Percentiles rank a stretch among this genome's conserved stretches.
Conservation (phyloP, 208 protist genomes). For the Angomonas ambiguus region DNA sequence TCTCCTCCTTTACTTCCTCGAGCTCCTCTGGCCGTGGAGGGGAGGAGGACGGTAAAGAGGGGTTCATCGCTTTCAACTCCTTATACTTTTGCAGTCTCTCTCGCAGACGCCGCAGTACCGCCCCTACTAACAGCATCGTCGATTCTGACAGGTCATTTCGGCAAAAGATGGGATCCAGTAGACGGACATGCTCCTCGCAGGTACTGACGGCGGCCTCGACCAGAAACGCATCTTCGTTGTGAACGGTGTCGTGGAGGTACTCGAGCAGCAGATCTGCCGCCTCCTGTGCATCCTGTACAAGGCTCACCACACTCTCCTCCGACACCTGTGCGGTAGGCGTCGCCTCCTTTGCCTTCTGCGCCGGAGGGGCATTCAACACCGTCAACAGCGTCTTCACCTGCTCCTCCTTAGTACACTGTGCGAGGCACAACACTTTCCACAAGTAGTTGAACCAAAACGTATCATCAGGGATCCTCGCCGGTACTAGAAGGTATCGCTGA, state of each 20-base stretch:
- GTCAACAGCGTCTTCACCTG: constrained; percentile 56
- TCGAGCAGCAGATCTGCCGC: constrained; percentile 43
- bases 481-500: constrained; percentile 71
- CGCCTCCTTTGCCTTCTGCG: constrained; percentile 7
- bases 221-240: constrained; percentile 26
- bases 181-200: constrained; percentile 37
- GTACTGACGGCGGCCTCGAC: constrained; percentile 29
- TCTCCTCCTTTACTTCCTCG: background rate
- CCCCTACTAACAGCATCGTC: constrained; percentile 25
- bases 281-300: constrained; percentile 37
- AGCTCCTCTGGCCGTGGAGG: background rate
- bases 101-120: constrained; percentile 27
- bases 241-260: constrained; percentile 34
- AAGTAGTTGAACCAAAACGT: constrained; percentile 84
- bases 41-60: background rate
- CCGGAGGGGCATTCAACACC: constrained; percentile 50
- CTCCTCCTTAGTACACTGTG: constrained; percentile 44
- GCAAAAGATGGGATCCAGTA: constrained; percentile 30
- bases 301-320: constrained; percentile 28
- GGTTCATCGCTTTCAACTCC: background rate
- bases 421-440: constrained; percentile 74
- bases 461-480: constrained; percentile 54
- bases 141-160: constrained; percentile 26
- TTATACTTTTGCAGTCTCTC: constrained; percentile 21
- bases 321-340: constrained; percentile 15